Evolutionary conservation across 1,284 basidiomycete genomes (phyloP).

Genomic region (Puccinia coronata): DNA sequence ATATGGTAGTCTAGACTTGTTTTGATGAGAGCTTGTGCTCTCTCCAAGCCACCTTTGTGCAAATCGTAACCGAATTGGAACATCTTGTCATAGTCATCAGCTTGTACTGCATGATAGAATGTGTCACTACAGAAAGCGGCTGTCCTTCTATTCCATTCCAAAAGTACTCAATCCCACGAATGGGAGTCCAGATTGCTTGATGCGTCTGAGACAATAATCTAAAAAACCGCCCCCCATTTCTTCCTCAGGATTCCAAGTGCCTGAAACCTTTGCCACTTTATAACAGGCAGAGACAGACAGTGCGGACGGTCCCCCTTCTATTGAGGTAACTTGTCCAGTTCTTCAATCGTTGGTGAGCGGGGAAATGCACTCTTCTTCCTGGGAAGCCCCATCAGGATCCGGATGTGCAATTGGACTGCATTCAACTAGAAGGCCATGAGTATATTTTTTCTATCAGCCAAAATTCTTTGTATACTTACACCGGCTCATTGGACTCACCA

Average conservation of each 20-base stretch:
- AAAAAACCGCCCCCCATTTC: constrained; percentile 6
- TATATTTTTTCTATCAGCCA: too few species aligned
- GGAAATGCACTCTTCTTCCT: neutral
- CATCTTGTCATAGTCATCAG: neutral
- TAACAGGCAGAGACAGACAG: neutral
- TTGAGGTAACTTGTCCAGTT: constrained; percentile 10
- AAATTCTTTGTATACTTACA: too few species aligned
- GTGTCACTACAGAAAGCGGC: neutral
- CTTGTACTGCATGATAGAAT: neutral
- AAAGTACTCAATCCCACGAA: constrained; percentile 8
- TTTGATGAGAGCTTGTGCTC: neutral
- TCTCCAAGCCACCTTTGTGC: neutral
- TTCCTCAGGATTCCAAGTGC: neutral
- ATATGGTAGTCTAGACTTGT: neutral
- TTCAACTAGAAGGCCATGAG: neutral
- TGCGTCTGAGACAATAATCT: neutral
- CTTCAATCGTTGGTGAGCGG: constrained; percentile 7
- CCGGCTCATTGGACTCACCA: constrained; percentile 4
- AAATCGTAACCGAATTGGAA: neutral
- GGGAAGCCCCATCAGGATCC: neutral
- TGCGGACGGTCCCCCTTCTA: neutral
- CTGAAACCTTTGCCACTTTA: neutral
- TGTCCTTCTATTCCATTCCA: constrained; percentile 26
- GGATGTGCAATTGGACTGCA: constrained; percentile 1
- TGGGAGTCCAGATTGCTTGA: constrained; percentile 18